These are phyloP conservation scores for Brasilioporus rufonigricans DNA, from an alignment of 768 basidiomycete genomes.

Conservation along the genomic window DNA sequence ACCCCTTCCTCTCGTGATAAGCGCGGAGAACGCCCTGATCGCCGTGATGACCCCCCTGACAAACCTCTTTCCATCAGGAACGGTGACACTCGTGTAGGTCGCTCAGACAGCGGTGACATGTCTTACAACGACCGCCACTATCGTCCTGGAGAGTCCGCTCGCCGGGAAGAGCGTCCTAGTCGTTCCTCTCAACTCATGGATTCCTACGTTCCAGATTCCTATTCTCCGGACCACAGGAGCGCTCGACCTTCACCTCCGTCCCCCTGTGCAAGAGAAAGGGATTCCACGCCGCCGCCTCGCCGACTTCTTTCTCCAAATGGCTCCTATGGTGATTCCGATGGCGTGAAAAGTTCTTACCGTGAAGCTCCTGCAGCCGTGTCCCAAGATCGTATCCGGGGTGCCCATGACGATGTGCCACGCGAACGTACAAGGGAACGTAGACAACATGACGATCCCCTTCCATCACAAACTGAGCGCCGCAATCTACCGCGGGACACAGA, in stretches of 20 bases:
- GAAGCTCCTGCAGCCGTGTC: slow-evolving; percentile 17
- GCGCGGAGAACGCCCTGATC: slow-evolving; percentile 23
- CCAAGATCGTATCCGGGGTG: slow-evolving; percentile 28
- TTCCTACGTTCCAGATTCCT: slow-evolving; percentile 29
- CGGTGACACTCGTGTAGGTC: slow-evolving; percentile 28
- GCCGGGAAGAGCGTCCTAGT: slow-evolving; percentile 28
- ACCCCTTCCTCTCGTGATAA: slow-evolving; percentile 27
- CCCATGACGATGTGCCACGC: slow-evolving; percentile 9
- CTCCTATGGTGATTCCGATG: slow-evolving; percentile 24
- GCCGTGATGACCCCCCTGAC: slow-evolving; percentile 29
- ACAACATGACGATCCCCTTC: slow-evolving; percentile 25
- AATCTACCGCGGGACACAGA: slow-evolving; percentile 28
- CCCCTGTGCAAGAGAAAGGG: slow-evolving; percentile 24
- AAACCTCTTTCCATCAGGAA: slow-evolving; percentile 24
- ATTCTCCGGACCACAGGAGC: slow-evolving; percentile 24
- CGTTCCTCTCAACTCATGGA: slow-evolving; percentile 22
- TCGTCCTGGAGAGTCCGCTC: slow-evolving; percentile 42
- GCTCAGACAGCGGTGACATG: slow-evolving; percentile 33
- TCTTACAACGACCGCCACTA: slow-evolving; percentile 66
- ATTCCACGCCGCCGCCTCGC: slow-evolving; percentile 20
- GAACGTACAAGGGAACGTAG: slow-evolving; percentile 24
- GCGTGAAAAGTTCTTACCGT: slow-evolving; percentile 15
- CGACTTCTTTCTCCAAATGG: slow-evolving; percentile 21
- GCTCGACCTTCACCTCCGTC: slow-evolving; percentile 23
- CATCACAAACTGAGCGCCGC: slow-evolving; percentile 21